These are phyloP conservation scores for Paradendryphiella salina DNA, from an alignment of 2,329 filamentous ascomycete species.

Conservation along the genomic window DNA sequence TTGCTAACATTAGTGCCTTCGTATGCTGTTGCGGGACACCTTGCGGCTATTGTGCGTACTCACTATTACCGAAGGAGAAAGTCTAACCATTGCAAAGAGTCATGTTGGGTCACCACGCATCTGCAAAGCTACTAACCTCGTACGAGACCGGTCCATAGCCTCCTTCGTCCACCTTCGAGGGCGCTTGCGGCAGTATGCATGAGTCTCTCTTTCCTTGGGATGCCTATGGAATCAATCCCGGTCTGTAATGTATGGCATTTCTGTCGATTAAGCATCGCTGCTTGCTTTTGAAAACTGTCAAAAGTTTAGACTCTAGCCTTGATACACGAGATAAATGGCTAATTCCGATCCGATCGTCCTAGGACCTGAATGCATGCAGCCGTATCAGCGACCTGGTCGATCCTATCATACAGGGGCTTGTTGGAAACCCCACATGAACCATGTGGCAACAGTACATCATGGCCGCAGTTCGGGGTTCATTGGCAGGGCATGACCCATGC, in stretches of 20 bases:
- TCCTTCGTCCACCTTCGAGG: background rate
- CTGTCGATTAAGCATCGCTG: background rate
- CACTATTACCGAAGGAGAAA: background rate
- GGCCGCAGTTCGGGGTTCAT: background rate
- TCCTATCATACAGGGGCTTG: background rate
- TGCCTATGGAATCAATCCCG: background rate
- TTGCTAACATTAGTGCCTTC: background rate
- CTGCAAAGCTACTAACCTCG: background rate
- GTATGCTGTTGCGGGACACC: background rate
- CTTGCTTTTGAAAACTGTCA: background rate
- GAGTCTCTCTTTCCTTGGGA: background rate
- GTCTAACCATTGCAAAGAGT: background rate
- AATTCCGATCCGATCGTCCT: constrained; percentile 6
- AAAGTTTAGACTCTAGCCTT: background rate
- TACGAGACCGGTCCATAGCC: background rate
- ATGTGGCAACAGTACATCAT: constrained; percentile 14
- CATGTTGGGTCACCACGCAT: constrained; percentile 2
- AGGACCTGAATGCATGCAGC: constrained; percentile 2
- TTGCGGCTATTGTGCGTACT: background rate
- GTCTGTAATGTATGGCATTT: background rate
- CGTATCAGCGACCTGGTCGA: constrained; percentile 6
- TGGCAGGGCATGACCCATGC: constrained; percentile 2
- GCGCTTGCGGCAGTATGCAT: background rate
- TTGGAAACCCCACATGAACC: constrained; percentile 8
- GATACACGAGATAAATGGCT: constrained; percentile 11